Evolutionary conservation across 345 rosid genomes (phyloP).

Genomic region (Microcos paniculata): DNA sequence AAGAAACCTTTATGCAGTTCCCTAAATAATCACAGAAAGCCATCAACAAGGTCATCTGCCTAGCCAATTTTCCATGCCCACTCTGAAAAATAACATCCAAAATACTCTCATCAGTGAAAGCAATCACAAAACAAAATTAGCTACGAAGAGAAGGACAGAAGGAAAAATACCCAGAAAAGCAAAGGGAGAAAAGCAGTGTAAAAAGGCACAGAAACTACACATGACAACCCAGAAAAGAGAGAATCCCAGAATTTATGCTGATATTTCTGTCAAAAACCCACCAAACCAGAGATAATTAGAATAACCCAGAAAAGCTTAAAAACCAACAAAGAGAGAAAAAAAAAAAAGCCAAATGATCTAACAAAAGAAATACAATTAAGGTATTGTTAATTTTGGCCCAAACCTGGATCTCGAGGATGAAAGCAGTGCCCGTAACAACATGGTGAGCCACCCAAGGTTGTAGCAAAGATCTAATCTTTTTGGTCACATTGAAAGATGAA

Average conservation of each 20-base stretch:
- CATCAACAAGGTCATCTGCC: slow-evolving; percentile 96
- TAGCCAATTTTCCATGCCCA: slow-evolving; percentile 94
- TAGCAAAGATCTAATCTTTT: slow-evolving; percentile 62
- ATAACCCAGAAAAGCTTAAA: background rate
- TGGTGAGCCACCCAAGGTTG: slow-evolving; percentile 68
- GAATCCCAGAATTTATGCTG: slow-evolving; percentile 67
- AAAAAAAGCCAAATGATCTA: background rate
- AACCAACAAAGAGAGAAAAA: background rate
- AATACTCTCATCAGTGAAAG: slow-evolving; percentile 13
- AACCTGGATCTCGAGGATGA: slow-evolving; percentile 86
- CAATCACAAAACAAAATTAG: background rate
- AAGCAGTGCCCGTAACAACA: slow-evolving; percentile 54
- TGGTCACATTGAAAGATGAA: slow-evolving; percentile 56
- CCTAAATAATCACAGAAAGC: slow-evolving; percentile 96
- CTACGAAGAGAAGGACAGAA: background rate
- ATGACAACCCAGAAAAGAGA: slow-evolving; percentile 77
- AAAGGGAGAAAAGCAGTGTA: slow-evolving; percentile 96
- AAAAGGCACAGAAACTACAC: slow-evolving; percentile 96
- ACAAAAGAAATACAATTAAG: slow-evolving; percentile 15
- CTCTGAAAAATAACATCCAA: slow-evolving; percentile 46
- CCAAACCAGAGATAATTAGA: background rate
- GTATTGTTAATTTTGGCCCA: slow-evolving; percentile 4
- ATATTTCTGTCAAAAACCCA: slow-evolving; percentile 48
- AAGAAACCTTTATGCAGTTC: slow-evolving; percentile 72
- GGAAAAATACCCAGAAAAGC: slow-evolving; percentile 82